Percentiles rank a stretch among this genome's conserved stretches.
These are phyloP conservation scores for Eucalyptus microcorys DNA, from an alignment of 345 rosid species.

Conservation along the genomic window DNA sequence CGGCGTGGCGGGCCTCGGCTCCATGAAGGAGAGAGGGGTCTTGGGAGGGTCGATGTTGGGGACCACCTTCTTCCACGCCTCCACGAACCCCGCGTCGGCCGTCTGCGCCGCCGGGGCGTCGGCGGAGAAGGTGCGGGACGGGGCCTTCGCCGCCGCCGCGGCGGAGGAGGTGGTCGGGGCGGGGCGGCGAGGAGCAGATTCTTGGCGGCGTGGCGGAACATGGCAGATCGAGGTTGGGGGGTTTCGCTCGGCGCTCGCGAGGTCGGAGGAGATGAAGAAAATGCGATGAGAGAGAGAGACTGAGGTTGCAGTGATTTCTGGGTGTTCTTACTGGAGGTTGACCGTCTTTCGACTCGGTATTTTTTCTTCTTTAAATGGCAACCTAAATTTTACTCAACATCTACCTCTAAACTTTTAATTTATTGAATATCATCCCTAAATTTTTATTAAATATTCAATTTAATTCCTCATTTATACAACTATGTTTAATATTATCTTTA, in stretches of 20 bases:
- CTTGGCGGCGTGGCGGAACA: constrained; percentile 18
- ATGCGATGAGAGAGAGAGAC: neutral
- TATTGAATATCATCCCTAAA: fast-evolving
- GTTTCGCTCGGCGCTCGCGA: constrained; percentile 33
- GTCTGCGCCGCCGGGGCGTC: constrained; percentile 11
- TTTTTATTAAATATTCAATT: fast-evolving
- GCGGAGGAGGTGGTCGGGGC: neutral
- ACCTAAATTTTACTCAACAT: too few relatives aligned
- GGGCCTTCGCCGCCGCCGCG: neutral
- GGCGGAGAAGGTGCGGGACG: constrained; percentile 12
- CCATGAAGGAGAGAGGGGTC: constrained; percentile 33
- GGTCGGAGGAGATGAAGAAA: constrained; percentile 2
- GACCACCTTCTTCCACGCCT: constrained; percentile 29
- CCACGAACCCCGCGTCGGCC: constrained; percentile 16
- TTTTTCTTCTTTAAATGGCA: neutral
- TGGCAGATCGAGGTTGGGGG: neutral
- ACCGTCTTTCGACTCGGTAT: neutral
- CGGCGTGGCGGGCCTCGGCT: constrained; percentile 15
- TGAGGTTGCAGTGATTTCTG: neutral
- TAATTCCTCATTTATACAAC: fast-evolving
- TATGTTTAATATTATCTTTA: too few relatives aligned
- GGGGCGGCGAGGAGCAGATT: constrained; percentile 1
- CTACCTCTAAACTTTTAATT: fast-evolving
- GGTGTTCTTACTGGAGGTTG: fast-evolving
- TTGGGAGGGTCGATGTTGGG: constrained; percentile 33